phyloP scores from a whole-genome alignment of 2,329 filamentous ascomycete genomes.

The Neofusicoccum kwambonambiense region DNA sequence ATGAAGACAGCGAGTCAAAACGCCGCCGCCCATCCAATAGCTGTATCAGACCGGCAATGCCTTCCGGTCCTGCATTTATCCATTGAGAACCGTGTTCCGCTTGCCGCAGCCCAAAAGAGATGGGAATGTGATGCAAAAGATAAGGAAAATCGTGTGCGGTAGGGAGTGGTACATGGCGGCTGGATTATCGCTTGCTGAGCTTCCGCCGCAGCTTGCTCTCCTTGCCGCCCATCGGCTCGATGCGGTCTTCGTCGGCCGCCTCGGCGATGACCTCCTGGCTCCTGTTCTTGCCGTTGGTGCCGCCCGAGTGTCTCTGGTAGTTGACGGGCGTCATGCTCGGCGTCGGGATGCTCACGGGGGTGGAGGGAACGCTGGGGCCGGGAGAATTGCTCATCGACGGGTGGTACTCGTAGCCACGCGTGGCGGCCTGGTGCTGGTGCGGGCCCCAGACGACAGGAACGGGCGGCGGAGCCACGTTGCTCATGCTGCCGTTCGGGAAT shows the following conservation, averaged over 20 bases:
- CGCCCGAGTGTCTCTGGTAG: not conserved
- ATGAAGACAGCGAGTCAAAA: too few species aligned
- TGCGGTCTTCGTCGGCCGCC: constrained; percentile 5
- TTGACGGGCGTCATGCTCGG: not conserved
- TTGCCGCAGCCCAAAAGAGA: too few species aligned
- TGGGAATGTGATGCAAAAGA: not conserved
- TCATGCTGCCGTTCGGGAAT: constrained; percentile 17
- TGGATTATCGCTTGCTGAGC: constrained; percentile 2
- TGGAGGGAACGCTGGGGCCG: not conserved
- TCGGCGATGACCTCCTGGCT: constrained; percentile 4
- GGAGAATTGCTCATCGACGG: not conserved
- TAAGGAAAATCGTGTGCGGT: not conserved
- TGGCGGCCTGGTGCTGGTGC: constrained; percentile 22
- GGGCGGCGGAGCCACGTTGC: constrained; percentile 14
- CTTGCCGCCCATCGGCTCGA: not conserved
- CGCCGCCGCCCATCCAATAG: too few species aligned
- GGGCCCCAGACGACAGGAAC: constrained; percentile 23
- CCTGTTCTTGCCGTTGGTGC: not conserved
- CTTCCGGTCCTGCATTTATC: too few species aligned
- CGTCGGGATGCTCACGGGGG: constrained; percentile 1
- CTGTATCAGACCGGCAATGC: too few species aligned
- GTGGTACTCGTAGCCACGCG: constrained; percentile 18
- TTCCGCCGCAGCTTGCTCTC: not conserved
- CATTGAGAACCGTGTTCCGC: too few species aligned
- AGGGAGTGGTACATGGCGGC: not conserved